phyloP scores from a whole-genome alignment of 2,329 filamentous ascomycete genomes.

The Botryotinia globosa region DNA sequence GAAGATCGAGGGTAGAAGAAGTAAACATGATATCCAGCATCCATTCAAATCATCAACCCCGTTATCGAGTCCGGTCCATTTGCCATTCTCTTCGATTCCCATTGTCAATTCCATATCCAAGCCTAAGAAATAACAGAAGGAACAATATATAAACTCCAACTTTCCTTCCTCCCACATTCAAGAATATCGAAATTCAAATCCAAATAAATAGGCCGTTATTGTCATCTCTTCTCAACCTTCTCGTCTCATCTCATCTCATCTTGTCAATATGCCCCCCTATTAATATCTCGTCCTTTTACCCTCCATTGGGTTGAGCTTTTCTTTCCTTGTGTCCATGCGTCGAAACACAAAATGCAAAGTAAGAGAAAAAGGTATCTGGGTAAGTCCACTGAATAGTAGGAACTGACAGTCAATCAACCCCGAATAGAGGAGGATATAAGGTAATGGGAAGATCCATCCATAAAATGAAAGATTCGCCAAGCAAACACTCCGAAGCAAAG shows the following conservation, averaged over 20 bases:
- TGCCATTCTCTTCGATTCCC: background rate
- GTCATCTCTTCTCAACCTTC: background rate
- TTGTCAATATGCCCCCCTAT: background rate
- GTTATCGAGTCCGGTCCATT: background rate
- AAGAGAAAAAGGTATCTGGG: background rate
- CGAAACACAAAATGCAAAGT: background rate
- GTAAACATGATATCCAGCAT: background rate
- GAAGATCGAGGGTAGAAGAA: background rate
- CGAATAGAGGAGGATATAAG: background rate
- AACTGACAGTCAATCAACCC: background rate
- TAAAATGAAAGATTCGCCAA: background rate
- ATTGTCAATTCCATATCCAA: background rate
- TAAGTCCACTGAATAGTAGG: background rate
- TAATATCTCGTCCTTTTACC: background rate
- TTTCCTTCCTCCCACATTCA: background rate
- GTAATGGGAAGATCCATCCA: background rate
- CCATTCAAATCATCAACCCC: background rate
- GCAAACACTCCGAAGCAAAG: background rate
- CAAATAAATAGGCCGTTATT: background rate
- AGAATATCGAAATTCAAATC: background rate
- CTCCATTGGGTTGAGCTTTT: background rate
- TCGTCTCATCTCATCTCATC: background rate
- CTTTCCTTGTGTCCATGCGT: background rate
- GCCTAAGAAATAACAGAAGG: background rate
- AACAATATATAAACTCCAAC: slow-evolving; percentile 1